Evolutionary conservation across 805 yeast genomes (phyloP), one percentile per base, ranked within the genome.

Genomic region (Yamadazyma laniorum): DNA sequence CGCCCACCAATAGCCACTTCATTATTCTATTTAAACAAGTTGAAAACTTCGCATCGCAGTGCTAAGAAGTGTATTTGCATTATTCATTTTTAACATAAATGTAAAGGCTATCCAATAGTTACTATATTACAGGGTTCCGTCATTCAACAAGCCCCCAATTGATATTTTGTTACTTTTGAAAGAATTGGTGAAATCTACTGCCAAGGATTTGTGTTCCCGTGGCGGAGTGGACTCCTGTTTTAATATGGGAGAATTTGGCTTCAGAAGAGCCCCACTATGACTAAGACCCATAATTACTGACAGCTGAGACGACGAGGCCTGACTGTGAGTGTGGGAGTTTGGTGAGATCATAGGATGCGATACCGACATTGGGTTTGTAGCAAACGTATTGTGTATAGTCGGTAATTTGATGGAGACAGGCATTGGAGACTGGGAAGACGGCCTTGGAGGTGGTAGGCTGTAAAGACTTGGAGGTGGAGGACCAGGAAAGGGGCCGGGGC

Each of bases 401-500:
- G 36, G 40, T 9, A 32, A 18, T n/a, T 27, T 18, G 16, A 37
- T 37, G 12, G 30, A n/a, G 5, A 36, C 25, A 5, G 34, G 32
- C 14, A 29, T 17, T 15, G 19, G 25, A n/a, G 30, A 21, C 31
- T 32, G 39, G 8, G 33, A 28, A 6, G 31, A 15, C 11, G 37
- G 17, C 12, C 25, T 30, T 12, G 45, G 45, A 4, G 34, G 38
- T 14, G 42, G 37, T 9, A 30, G 35, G 15, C 22, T 35, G 25
- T 28, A 34, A 14, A 32, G 29, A 15, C 40, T 40, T 17, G 52
- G 47, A 16, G 69, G 67, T 3, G 69, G 65, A 3, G 72, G 72
- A 1, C 70, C 70, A 0, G 71, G 72, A 9, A 64, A 50, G 1
- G 71, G 70, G 2, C 70, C 71, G 0, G 71, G 72, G 3, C 70